phyloP scores from a whole-genome alignment of 2,329 filamentous ascomycete species.

The Aspergillus candidus region DNA sequence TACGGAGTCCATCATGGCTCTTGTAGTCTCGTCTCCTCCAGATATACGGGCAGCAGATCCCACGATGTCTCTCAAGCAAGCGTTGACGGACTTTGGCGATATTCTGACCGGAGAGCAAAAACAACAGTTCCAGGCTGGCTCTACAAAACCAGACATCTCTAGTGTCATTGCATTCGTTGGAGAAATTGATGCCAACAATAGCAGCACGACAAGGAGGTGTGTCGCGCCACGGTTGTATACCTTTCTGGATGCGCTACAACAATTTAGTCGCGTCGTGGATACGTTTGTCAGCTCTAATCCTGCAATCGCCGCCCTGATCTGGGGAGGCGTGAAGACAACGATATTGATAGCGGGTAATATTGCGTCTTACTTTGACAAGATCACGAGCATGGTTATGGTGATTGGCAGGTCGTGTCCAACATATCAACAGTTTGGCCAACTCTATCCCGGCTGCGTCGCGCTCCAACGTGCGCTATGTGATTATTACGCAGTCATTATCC shows the following conservation, averaged over 20 bases:
- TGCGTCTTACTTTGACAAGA: constrained; percentile 18
- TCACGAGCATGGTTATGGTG: constrained; percentile 16
- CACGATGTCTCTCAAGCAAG: constrained; percentile 2
- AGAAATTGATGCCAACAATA: constrained; percentile 12
- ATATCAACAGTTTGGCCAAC: constrained; percentile 13
- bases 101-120: constrained; percentile 6
- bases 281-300: constrained; percentile 16
- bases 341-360: constrained; percentile 10
- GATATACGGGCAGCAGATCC: not conserved
- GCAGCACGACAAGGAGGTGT: constrained; percentile 9
- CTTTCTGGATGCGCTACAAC: constrained; percentile 15
- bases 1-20: no score
- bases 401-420: constrained; percentile 14
- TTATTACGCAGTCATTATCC: constrained; percentile 12
- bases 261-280: constrained; percentile 15
- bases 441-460: constrained; percentile 12
- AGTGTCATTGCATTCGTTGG: constrained; percentile 13
- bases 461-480: constrained; percentile 13
- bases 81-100: constrained; percentile 3
- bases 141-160: not conserved
- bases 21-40: no score
- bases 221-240: constrained; percentile 15
- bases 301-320: constrained; percentile 8
- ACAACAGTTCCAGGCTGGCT: constrained; percentile 1
- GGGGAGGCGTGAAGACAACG: constrained; percentile 17